phyloP scores from a whole-genome alignment of 2,329 filamentous ascomycete species.

The Sarocladium oryzae region DNA sequence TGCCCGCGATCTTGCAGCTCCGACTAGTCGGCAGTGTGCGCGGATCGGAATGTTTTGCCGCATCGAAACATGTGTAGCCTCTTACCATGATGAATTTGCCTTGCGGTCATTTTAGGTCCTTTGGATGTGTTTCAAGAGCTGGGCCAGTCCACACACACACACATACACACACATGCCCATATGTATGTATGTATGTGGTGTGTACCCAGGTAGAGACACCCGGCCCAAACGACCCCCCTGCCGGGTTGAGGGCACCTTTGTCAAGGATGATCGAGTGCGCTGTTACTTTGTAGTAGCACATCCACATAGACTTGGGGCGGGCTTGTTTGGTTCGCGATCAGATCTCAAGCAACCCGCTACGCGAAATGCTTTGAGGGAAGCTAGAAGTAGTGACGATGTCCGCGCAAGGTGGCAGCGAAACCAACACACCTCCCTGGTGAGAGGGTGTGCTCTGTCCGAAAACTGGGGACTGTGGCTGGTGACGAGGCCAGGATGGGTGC shows the following conservation, averaged over 20 bases:
- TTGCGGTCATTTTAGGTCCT: conserved; percentile 1
- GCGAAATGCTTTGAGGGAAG: not conserved
- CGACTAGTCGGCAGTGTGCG: not conserved
- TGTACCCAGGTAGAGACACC: no score
- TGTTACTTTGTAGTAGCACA: not conserved
- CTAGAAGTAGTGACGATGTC: not conserved
- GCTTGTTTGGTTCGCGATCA: not conserved
- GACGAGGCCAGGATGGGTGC: conserved; percentile 1
- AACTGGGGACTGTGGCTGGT: conserved; percentile 7
- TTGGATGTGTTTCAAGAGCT: conserved; percentile 7
- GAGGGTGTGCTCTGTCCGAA: not conserved
- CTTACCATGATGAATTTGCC: not conserved
- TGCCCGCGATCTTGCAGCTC: conserved; percentile 3
- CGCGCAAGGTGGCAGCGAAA: conserved; percentile 1
- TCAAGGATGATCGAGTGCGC: not conserved
- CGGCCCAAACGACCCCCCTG: no score
- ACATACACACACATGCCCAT: not conserved
- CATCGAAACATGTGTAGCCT: not conserved
- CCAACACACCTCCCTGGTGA: not conserved
- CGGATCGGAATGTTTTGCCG: conserved; percentile 7
- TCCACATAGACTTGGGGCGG: not conserved
- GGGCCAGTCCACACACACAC: not conserved
- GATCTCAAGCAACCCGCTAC: not conserved
- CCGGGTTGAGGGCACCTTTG: not conserved
- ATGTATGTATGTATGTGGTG: no score